phyloP scores from a whole-genome alignment of 192 early-diverging fungal species.

The Coemansia sp. region DNA sequence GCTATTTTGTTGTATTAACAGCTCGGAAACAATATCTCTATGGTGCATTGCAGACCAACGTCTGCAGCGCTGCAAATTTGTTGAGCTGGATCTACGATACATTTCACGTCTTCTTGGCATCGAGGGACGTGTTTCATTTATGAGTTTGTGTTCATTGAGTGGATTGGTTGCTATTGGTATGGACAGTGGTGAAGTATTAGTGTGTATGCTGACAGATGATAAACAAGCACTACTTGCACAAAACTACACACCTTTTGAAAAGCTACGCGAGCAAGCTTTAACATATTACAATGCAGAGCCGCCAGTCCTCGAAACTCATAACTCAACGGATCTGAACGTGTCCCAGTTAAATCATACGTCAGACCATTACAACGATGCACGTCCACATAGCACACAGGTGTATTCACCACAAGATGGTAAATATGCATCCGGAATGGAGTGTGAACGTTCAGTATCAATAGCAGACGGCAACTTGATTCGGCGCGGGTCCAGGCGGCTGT shows the following conservation, averaged over 20 bases:
- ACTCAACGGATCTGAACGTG: neutral
- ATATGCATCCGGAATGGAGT: neutral
- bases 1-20: slow-evolving; percentile 17
- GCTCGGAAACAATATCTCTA: slow-evolving; percentile 15
- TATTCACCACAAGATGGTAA: neutral
- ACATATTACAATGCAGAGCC: neutral
- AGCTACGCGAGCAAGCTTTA: slow-evolving; percentile 18
- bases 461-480: slow-evolving; percentile 25
- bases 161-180: slow-evolving; percentile 37
- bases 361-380: neutral
- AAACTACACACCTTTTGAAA: slow-evolving; percentile 4
- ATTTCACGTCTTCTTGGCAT: slow-evolving; percentile 31
- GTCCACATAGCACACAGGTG: neutral
- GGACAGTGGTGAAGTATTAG: slow-evolving; percentile 31
- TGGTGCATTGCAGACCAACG: slow-evolving; percentile 19
- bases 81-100: slow-evolving; percentile 12
- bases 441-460: slow-evolving; percentile 23
- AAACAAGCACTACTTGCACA: slow-evolving; percentile 11
- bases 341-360: neutral
- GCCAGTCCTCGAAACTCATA: neutral
- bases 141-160: slow-evolving; percentile 20
- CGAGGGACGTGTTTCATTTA: slow-evolving; percentile 6
- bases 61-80: slow-evolving; percentile 17
- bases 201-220: slow-evolving; percentile 30
- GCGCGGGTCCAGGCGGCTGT: slow-evolving; percentile 40